Base-by-base conservation (phyloP, 257 asterid genomes). In the Solanum sejunctum region DNA sequence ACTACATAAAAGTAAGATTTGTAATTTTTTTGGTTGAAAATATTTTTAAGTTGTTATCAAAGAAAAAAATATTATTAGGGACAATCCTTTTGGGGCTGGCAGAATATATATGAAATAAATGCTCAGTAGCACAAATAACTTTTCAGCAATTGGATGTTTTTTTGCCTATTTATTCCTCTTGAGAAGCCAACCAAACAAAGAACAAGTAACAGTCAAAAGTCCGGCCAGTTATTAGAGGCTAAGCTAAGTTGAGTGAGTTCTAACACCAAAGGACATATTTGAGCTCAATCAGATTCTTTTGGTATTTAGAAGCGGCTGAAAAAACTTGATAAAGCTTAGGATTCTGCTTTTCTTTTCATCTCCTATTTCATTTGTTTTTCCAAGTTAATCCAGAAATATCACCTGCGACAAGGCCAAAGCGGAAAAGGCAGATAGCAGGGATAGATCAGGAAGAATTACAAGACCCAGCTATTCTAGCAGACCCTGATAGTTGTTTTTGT, bases 401-500 rank as follows among this genome's bases (percentile, higher is more conserved):
- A 52, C 85, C 84, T 83, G 94, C 86, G 55, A 85, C 84, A 84
- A 82, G 23, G 84, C 85, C 92, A n/a, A 83, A 88, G 83, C 85
- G 45, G 83, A 92, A 86, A 86, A 85, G 87, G 18, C 89, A 85
- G 86, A 77, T 92, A 84, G 95, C 94, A 9, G 95, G 94, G 63
- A 61, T 92, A 32, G 94, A 93, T 85, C 90, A 93, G 87, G 99
- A 94, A 63, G 97, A 95, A 87, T 80, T 94, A 82, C 93, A 91
- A 83, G 99, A 95, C 77, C 93, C 98, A 41, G 39, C 89, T 8
- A 63, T 70, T 83, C 67, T 96, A 86, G 98, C 97, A 81, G 98
- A 96, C 85, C 83, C 97, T 0, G 99, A 95, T 83, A 96, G 99
- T 84, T 93, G 89, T 80, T 96, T 96, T 87, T 93, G 97, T 45